These are phyloP conservation scores for Salix exigua DNA, from an alignment of 345 rosid genomes.

Conservation along the genomic window DNA sequence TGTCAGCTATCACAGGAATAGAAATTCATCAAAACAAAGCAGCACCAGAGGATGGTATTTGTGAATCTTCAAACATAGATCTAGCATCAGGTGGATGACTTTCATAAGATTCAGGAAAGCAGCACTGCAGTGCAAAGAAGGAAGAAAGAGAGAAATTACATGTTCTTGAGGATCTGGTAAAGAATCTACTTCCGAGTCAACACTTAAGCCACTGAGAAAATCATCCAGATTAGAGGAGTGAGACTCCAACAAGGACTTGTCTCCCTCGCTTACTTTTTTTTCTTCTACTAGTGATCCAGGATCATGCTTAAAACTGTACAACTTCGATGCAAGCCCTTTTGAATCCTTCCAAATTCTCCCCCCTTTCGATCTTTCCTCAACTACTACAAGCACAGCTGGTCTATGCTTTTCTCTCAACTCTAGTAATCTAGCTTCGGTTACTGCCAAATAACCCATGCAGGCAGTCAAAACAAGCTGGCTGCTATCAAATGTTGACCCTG, in stretches of 20 bases:
- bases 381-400: constrained; percentile 51
- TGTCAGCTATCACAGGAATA: constrained; percentile 2
- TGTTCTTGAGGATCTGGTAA: constrained; percentile 83
- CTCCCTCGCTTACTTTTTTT: constrained; percentile 34
- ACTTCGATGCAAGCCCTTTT: constrained; percentile 74
- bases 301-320: constrained; percentile 81
- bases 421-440: constrained; percentile 65
- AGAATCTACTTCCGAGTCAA: constrained; percentile 48
- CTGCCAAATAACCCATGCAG: constrained; percentile 74
- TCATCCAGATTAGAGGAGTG: constrained; percentile 36
- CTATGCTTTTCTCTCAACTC: constrained; percentile 77
- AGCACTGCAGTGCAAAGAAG: constrained; percentile 1
- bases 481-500: constrained; percentile 94
- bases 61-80: neutral
- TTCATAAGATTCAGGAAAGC: constrained; percentile 8
- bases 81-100: neutral
- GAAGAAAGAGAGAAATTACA: constrained; percentile 38
- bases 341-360: constrained; percentile 72
- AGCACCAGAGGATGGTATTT: neutral
- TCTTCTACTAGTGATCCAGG: constrained; percentile 39
- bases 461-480: constrained; percentile 93
- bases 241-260: constrained; percentile 26
- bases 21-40: neutral
- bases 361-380: constrained; percentile 61
- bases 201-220: constrained; percentile 36